A percentile compares a stretch with the other conserved stretches of the same genome.
phyloP scores from a whole-genome alignment of 2,329 filamentous ascomycete genomes.

The Colletotrichum cereale region DNA sequence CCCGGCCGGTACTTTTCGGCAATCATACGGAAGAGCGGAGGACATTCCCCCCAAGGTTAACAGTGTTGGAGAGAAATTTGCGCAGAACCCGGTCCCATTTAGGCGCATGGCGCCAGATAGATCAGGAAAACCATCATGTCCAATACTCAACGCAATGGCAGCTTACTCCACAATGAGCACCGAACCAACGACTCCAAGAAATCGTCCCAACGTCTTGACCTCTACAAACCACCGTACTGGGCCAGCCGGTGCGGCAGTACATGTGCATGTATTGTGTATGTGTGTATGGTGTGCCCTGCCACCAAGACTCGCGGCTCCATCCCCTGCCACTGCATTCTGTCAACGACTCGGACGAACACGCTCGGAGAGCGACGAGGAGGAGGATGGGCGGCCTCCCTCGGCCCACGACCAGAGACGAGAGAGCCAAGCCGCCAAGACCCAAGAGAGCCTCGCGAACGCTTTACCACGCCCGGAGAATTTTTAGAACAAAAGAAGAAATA shows the following conservation, averaged over 20 bases:
- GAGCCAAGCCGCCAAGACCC: constrained; percentile 16
- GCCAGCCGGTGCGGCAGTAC: not conserved
- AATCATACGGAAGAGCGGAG: not conserved
- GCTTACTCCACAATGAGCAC: no score
- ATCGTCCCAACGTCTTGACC: not conserved
- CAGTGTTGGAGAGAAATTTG: not conserved
- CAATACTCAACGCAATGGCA: no score
- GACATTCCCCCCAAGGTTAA: no score
- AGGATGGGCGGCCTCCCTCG: not conserved
- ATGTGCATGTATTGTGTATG: no score
- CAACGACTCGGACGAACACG: not conserved
- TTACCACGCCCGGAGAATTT: not conserved
- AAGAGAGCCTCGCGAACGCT: not conserved
- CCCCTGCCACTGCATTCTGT: not conserved
- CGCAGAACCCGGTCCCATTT: not conserved
- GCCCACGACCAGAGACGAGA: not conserved
- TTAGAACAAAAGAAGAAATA: not conserved
- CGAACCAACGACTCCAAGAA: not conserved
- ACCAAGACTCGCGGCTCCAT: constrained; percentile 12
- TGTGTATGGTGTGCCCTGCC: not conserved
- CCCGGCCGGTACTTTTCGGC: not conserved
- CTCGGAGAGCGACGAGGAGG: not conserved
- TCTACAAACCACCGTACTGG: not conserved
- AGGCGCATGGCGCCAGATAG: not conserved
- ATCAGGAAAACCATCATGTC: not conserved